phyloP scores from a whole-genome alignment of 2,329 filamentous ascomycete genomes.

The Penicillium sp. region DNA sequence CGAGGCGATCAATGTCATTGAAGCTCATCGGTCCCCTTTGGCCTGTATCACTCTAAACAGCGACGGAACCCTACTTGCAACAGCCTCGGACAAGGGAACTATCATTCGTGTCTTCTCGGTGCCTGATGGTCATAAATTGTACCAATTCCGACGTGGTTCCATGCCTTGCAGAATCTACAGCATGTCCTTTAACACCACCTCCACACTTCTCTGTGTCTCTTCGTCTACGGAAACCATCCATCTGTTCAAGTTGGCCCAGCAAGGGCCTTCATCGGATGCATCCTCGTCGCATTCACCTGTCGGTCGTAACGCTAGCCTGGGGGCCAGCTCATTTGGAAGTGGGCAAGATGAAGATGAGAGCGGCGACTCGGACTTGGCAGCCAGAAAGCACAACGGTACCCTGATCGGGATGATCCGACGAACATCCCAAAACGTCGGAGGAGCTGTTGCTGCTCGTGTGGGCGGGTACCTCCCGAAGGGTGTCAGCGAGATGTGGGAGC shows the following conservation, averaged over 20 bases:
- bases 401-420: slow-evolving; percentile 89
- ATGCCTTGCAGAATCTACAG: slow-evolving; percentile 96
- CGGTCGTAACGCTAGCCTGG: slow-evolving; percentile 26
- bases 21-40: slow-evolving; percentile 88
- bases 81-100: slow-evolving; percentile 94
- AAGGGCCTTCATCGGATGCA: slow-evolving; percentile 34
- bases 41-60: slow-evolving; percentile 90
- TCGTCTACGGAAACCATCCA: slow-evolving; percentile 96
- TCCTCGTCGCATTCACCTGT: slow-evolving; percentile 28
- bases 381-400: slow-evolving; percentile 65
- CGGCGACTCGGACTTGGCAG: slow-evolving; percentile 37
- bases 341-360: slow-evolving; percentile 34
- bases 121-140: slow-evolving; percentile 86
- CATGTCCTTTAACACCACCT: slow-evolving; percentile 97
- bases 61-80: slow-evolving; percentile 88
- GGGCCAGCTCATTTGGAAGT: slow-evolving; percentile 29
- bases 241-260: slow-evolving; percentile 75
- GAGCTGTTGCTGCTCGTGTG: slow-evolving; percentile 82
- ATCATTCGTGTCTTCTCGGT: slow-evolving; percentile 96
- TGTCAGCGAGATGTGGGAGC: slow-evolving; percentile 98
- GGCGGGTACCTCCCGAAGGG: slow-evolving; percentile 90
- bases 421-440: slow-evolving; percentile 91
- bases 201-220: slow-evolving; percentile 89
- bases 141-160: slow-evolving; percentile 92
- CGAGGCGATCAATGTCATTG: slow-evolving; percentile 92